Evolutionary conservation across 768 basidiomycete species (phyloP).

Genomic region (Rhodotorula toruloides): DNA sequence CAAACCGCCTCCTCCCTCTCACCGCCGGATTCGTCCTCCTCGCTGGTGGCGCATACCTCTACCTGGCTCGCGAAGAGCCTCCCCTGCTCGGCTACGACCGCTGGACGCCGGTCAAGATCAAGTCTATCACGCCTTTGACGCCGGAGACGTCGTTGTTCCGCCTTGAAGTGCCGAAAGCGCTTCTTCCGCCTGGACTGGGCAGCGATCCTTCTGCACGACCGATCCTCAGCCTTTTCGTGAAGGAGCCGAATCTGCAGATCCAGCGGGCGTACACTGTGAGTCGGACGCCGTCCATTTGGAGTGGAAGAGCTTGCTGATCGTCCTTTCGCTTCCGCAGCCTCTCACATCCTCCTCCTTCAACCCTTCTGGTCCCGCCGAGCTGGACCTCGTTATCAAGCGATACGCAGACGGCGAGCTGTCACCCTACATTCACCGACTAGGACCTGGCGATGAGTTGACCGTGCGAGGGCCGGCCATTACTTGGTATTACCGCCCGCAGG

Average conservation of each 20-base stretch:
- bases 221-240: conserved; percentile 39
- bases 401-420: conserved; percentile 41
- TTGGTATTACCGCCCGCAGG: conserved; percentile 32
- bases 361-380: conserved; percentile 10
- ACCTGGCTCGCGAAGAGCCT: not conserved
- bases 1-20: not conserved
- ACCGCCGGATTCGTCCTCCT: not conserved
- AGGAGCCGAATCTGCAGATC: conserved; percentile 42
- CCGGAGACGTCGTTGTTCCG: conserved; percentile 33
- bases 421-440: conserved; percentile 34
- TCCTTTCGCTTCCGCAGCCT: conserved; percentile 11
- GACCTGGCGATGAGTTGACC: conserved; percentile 27
- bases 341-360: conserved; percentile 30
- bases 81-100: conserved; percentile 21
- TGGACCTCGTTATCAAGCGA: conserved; percentile 41
- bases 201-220: conserved; percentile 15
- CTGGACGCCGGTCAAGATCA: conserved; percentile 36
- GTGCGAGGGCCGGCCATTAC: conserved; percentile 39
- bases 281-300: not conserved
- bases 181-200: conserved; percentile 14
- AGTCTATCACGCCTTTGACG: conserved; percentile 24
- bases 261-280: conserved; percentile 41
- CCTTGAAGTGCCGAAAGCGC: conserved; percentile 25
- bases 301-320: not conserved
- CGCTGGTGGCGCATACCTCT: not conserved